Conservation (phyloP, 441 rosid genomes). For the Manihot esculenta region DNA sequence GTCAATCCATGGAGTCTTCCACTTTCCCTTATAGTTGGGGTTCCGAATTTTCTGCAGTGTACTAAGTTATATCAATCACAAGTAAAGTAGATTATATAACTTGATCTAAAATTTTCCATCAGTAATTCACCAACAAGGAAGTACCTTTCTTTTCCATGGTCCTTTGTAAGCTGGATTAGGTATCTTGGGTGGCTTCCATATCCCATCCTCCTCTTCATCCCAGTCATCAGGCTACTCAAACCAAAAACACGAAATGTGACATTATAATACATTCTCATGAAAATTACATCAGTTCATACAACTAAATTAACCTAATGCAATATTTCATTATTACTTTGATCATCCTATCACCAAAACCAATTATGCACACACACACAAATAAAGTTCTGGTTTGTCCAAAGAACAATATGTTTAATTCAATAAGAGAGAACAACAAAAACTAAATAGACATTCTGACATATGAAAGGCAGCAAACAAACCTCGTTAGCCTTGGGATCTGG, state of each 20-base stretch:
- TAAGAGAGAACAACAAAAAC: neutral
- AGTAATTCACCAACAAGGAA: constrained; percentile 4
- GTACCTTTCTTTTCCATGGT: constrained; percentile 82
- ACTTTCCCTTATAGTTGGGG: constrained; percentile 82
- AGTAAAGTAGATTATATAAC: constrained; percentile 13
- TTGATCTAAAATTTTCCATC: neutral
- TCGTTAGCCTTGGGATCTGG: constrained; percentile 72
- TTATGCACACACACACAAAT: neutral
- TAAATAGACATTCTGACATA: neutral
- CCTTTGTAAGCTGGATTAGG: constrained; percentile 84
- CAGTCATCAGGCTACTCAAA: constrained; percentile 65
- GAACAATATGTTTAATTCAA: neutral
- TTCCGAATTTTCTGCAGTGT: constrained; percentile 69
- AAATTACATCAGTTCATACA: neutral
- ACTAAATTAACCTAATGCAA: neutral
- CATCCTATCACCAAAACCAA: neutral
- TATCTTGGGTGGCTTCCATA: constrained; percentile 70
- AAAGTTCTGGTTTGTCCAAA: neutral
- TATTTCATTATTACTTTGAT: neutral
- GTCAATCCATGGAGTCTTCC: constrained; percentile 81
- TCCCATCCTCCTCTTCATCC: constrained; percentile 81
- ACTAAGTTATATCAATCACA: constrained; percentile 6
- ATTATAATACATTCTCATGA: neutral
- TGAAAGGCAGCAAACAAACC: constrained; percentile 36
- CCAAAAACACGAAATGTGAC: constrained; percentile 6